Base-by-base conservation (phyloP, 768 basidiomycete species). In the Lyophyllum decastes region DNA sequence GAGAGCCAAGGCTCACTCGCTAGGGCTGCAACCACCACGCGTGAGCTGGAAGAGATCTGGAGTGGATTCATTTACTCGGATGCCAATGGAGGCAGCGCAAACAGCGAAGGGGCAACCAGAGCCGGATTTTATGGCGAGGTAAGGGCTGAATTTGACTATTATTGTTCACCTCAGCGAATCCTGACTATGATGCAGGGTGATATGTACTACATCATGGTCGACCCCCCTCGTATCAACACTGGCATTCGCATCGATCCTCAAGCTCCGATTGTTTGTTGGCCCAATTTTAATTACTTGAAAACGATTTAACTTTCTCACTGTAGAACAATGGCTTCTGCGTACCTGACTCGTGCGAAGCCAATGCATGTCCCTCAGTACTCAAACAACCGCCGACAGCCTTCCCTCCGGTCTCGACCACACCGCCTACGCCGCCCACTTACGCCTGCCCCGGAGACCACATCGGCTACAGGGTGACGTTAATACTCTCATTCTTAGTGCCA, bases 191-290 rank as follows among this genome's bases (percentile, higher is more conserved):
- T 35, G 41, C 24, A 72, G 68, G 52, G 58, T 9, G 46, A 61
- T 25, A 66, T 66, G 49, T 76, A 73, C 52, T 74, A 72, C 41
- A 64, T 74, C 25, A 70, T 73, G 19, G 66, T 61, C 14, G 44
- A 45, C 21, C 22, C 44, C 44, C 58, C 66, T 19, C 59, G 68
- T n/a, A 68, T 73, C 59, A 76, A 74, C 22, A 70, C 66, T 10
- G 75, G 69, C 5, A 63, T 76, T 8, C 67, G 63, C n/a, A 72
- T 76, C 33, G 53, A 56, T 0, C 72, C 72, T 3, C 54, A 57
- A 22, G 56, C 52, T 17, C 51, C 67, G 26, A 48, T 59, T 10
- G 72, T 71, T 53, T 30, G 68, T 34, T 47, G 8, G 17, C 22
- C 5, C 8, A n/a, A 49, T 48, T 9, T 30, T 10, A 11, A 2